Base-by-base conservation (phyloP, 495 filamentous ascomycete species). In the Penicillium crystallinum region DNA sequence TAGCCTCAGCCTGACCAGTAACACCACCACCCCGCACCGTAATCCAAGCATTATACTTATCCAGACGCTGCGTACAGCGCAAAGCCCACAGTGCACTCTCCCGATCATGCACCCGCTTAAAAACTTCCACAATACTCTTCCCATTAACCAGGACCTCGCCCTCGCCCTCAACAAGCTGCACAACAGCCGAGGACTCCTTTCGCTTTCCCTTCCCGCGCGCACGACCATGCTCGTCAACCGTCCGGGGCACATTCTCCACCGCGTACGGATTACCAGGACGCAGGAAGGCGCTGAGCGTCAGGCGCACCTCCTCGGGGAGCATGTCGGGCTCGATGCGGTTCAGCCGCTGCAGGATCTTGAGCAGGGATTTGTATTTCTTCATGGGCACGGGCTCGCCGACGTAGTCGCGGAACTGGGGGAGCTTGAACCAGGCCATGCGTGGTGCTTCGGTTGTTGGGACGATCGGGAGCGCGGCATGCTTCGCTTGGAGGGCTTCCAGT, bases 1-100 rank as follows among this genome's bases (percentile, higher is more conserved):
- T 81, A 21, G 93, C 91, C 72, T 97, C 93, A 9, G 93, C 95
- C 71, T 99, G 93, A 3, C 93, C 93, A 9, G 93, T 99, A 21
- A 83, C 84, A 57, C 93, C 93, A 50, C 93, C 93, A 31, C 93
- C 93, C 34, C 72, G 75, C 3, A 90, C 88, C 10, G 83, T 74
- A 46, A 84, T 89, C 86, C 87, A 99, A 11, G 96, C 88, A 65
- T 99, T 99, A 73, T 99, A 99, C 70, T 95, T 97, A 70, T 95
- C 90, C 51, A 95, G 65, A 47, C 93, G 77, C n/a, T 83, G 73
- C 29, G 91, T 92, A 40, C 81, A 80, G 54, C 90, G 86, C 59
- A 97, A 67, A 4, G 95, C 82, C 92, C 92, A 97, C 8, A 95
- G 72, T 0, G 88, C 93, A 61, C 90, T 97, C 73, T 97, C 95